Evolutionary conservation across 495 filamentous ascomycete species (phyloP).

Genomic region (Tuber brumale): DNA sequence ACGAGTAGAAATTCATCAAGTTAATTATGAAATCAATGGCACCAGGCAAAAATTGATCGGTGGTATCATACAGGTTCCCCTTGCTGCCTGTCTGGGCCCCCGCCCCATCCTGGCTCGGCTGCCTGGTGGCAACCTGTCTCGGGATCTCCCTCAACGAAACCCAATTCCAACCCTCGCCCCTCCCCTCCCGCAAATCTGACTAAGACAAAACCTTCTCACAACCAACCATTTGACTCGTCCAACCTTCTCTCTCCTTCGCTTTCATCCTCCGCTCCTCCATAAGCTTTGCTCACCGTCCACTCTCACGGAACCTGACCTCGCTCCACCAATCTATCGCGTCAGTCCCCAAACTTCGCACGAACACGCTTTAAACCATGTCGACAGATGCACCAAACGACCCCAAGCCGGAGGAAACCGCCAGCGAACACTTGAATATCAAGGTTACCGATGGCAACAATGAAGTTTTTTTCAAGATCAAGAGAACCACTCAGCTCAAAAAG

Average conservation of each 20-base stretch:
- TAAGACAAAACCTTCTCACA: slow-evolving; percentile 11
- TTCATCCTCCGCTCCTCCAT: slow-evolving; percentile 19
- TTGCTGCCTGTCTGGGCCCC: no score
- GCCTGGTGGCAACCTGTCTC: background rate
- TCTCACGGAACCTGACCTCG: slow-evolving; percentile 4
- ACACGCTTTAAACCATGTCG: slow-evolving; percentile 45
- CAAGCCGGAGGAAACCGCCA: slow-evolving; percentile 52
- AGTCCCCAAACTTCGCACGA: background rate
- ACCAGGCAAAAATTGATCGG: background rate
- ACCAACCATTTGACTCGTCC: slow-evolving; percentile 21
- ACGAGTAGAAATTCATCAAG: background rate
- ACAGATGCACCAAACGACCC: slow-evolving; percentile 45
- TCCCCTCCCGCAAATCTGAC: slow-evolving; percentile 6
- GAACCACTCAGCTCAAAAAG: slow-evolving; percentile 90
- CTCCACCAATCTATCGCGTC: background rate
- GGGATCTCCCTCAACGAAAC: background rate
- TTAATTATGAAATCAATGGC: background rate
- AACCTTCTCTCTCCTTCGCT: slow-evolving; percentile 17
- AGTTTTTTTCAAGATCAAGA: slow-evolving; percentile 99
- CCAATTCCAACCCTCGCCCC: slow-evolving; percentile 1
- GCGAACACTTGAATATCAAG: slow-evolving; percentile 97
- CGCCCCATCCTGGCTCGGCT: background rate
- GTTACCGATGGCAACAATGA: slow-evolving; percentile 99
- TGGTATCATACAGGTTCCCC: background rate
- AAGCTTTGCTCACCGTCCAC: slow-evolving; percentile 6